These are phyloP conservation scores for Candida sanyaensis DNA, from an alignment of 1,139 yeast species.

Conservation along the genomic window DNA sequence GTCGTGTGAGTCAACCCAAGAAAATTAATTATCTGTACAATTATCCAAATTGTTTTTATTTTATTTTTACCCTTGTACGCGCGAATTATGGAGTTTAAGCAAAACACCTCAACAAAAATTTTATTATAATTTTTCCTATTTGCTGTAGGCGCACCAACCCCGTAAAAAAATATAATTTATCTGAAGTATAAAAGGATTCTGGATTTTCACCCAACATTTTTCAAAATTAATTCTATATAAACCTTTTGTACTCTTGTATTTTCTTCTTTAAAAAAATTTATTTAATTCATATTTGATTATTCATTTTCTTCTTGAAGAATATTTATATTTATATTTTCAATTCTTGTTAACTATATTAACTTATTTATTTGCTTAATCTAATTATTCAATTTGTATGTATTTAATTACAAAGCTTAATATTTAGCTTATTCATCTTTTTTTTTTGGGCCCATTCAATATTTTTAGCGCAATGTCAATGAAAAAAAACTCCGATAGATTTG, in stretches of 20 bases:
- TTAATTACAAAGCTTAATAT: not conserved
- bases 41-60: too few species aligned
- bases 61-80: too few species aligned
- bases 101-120: not conserved
- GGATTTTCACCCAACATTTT: constrained; percentile 7
- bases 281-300: not conserved
- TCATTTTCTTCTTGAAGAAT: not conserved
- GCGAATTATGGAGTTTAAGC: too few species aligned
- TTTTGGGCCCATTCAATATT: too few species aligned
- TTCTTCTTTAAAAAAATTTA: not conserved
- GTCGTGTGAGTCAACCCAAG: too few species aligned
- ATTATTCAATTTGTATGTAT: not conserved
- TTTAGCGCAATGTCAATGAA: too few species aligned
- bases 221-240: not conserved
- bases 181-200: not conserved
- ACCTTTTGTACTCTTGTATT: not conserved
- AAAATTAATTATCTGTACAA: too few species aligned
- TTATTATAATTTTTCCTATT: not conserved
- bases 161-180: too few species aligned
- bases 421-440: too few species aligned
- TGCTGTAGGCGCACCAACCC: too few species aligned
- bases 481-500: not conserved
- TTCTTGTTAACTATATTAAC: not conserved
- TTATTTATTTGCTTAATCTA: not conserved
- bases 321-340: constrained; percentile 1